phyloP scores from a whole-genome alignment of 2,329 filamentous ascomycete genomes.

The Beauveria asiatica region DNA sequence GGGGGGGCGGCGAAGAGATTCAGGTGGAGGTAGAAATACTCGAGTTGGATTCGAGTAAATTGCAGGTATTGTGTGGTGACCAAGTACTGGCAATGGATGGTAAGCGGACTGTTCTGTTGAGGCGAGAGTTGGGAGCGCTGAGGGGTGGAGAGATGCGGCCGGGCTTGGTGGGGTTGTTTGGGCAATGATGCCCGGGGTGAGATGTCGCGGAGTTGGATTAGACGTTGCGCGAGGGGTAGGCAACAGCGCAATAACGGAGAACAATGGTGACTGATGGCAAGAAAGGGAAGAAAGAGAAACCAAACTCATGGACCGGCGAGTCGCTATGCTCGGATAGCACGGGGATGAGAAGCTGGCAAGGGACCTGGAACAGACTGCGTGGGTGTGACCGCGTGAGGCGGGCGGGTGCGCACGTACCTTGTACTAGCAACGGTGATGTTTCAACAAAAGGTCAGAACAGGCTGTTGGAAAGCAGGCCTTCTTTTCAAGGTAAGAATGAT shows the following conservation, averaged over 20 bases:
- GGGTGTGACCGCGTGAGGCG: background rate
- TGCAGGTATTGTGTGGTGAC: background rate
- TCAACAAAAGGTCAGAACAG: background rate
- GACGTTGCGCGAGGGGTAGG: background rate
- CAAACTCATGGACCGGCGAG: background rate
- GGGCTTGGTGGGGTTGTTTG: conserved; percentile 6
- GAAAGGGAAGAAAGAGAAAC: background rate
- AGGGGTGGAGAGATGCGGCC: background rate
- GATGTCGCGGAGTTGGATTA: background rate
- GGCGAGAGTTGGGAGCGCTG: background rate
- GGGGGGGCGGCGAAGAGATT: background rate
- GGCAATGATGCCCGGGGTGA: background rate
- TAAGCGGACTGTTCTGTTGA: conserved; percentile 1
- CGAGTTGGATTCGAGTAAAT: background rate
- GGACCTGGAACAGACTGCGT: background rate
- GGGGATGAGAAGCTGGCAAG: background rate
- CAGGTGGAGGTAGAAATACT: background rate
- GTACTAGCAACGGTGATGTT: background rate
- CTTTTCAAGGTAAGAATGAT: background rate
- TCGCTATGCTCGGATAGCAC: background rate
- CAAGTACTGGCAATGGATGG: background rate
- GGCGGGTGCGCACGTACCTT: conserved; percentile 9
- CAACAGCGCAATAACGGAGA: background rate
- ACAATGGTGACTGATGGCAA: background rate
- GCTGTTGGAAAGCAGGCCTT: background rate